phyloP scores from a whole-genome alignment of 148 eudicot species.

The Mesembryanthemum crystallinum region DNA sequence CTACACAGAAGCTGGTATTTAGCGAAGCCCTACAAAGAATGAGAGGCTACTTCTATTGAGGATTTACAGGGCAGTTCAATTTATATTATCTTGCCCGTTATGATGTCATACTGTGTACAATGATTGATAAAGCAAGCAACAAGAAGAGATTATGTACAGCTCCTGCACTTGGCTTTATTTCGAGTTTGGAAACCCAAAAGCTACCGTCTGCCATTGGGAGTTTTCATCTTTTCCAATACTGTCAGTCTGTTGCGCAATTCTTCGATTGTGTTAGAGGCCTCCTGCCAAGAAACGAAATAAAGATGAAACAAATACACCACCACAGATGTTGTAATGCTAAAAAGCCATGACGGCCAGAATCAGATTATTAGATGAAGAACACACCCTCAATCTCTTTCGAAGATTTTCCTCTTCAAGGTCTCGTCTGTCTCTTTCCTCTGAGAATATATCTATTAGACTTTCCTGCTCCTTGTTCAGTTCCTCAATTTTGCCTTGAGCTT shows the following conservation, averaged over 20 bases:
- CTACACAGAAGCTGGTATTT: neutral
- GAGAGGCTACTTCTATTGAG: neutral
- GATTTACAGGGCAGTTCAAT: neutral
- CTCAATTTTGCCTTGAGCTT: conserved; percentile 37
- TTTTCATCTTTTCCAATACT: conserved; percentile 40
- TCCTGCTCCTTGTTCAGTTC: conserved; percentile 71
- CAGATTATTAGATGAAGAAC: neutral
- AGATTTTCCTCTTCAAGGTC: conserved; percentile 58
- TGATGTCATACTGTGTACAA: neutral
- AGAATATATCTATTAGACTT: conserved; percentile 48
- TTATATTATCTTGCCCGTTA: neutral
- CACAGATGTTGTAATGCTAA: neutral
- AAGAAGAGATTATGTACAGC: conserved; percentile 8
- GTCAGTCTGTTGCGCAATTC: conserved; percentile 51
- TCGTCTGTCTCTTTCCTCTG: conserved; percentile 72
- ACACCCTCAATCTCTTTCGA: conserved; percentile 57
- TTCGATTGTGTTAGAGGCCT: conserved; percentile 56
- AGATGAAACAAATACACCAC: neutral
- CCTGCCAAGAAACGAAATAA: conserved; percentile 32
- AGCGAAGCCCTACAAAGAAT: neutral
- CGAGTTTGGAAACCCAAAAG: neutral
- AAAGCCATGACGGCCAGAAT: neutral
- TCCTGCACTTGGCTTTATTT: neutral
- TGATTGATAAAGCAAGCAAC: conserved; percentile 2
- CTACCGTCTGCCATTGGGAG: conserved; percentile 19